phyloP scores from a whole-genome alignment of 352 stramenopile genomes.

The Globisporangium radiosum region DNA sequence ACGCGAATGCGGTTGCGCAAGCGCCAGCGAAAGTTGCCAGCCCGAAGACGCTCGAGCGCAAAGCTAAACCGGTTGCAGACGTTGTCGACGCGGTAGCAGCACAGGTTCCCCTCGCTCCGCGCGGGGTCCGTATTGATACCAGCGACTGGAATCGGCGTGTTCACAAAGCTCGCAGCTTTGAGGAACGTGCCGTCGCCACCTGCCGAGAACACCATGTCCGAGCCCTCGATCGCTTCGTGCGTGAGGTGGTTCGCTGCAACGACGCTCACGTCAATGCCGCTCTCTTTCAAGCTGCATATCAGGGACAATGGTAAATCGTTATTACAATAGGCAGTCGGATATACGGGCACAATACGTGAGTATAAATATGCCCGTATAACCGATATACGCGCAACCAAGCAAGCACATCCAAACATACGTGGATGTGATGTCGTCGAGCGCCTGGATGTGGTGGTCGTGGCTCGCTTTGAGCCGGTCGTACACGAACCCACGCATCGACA shows the following conservation, averaged over 20 bases:
- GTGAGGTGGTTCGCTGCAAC: conserved; percentile 76
- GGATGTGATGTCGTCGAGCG: conserved; percentile 77
- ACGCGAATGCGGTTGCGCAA: conserved; percentile 80
- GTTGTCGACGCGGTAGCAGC: conserved; percentile 82
- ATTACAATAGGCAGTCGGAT: too few relatives aligned
- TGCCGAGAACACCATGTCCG: conserved; percentile 84
- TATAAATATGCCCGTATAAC: too few relatives aligned
- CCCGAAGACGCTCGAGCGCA: conserved; percentile 59
- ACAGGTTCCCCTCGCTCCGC: conserved; percentile 82
- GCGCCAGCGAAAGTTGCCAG: conserved; percentile 74
- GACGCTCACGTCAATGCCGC: conserved; percentile 59
- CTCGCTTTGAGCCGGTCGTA: conserved; percentile 83
- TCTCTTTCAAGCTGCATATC: conserved; percentile 47
- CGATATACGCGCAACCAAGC: too few relatives aligned
- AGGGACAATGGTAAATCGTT: too few relatives aligned
- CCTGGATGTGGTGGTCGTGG: conserved; percentile 82
- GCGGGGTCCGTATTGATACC: conserved; percentile 83
- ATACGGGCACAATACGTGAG: too few relatives aligned
- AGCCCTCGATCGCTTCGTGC: conserved; percentile 67
- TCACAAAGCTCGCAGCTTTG: conserved; percentile 83
- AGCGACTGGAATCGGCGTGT: conserved; percentile 76
- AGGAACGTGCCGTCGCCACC: conserved; percentile 84
- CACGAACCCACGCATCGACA: conserved; percentile 87
- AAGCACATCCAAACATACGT: conserved; percentile 22
- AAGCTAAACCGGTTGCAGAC: conserved; percentile 65